Evolutionary conservation across 2,329 filamentous ascomycete genomes (phyloP), one percentile per base, ranked within the genome.

Genomic region (Calonectria leucothoes): DNA sequence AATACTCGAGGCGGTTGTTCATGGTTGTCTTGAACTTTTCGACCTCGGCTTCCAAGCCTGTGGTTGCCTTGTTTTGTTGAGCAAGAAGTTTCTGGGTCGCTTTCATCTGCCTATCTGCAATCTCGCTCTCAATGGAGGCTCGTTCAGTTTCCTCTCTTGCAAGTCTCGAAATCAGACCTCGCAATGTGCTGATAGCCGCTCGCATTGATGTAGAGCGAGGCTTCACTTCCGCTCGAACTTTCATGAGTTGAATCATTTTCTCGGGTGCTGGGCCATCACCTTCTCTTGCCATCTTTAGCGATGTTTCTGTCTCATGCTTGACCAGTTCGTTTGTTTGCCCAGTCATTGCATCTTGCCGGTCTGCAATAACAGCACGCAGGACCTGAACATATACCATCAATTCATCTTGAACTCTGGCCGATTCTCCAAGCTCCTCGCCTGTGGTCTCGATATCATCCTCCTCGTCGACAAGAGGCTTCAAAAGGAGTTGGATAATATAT

Each of bases 381-480:
- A 91, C 92, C 81, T 95, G 92, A 71, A 98, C 93, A 80, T 97
- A 98, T 8, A 94, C 94, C 84, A 96, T 94, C 51, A 98, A 90
- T 81, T 97, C 92, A 74, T 98, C 96, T 84, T 98, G 96, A 57
- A 93, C 90, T 82, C 94, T 94, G 0, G 95, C 95, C 0, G 96
- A 98, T 37, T 94, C 91, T 77, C 95, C 94, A 75, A 98, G 97
- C 82, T 98, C 97, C 72, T 98, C 93, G 29, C 97, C 97, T 14
- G 95, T 96, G 3, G 92, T 90, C 71, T 98, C 95, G 12, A 89
- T 84, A 20, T 87, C 87, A 1, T 92, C 91, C 49, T 98, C 95
- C 80, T 97, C 92, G 78, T 98, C 97, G 23, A 98, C 91, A 2
- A 98, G 88, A 0, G 94, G 92, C 73, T 92, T 89, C 14, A 94